These are phyloP conservation scores for Leccinum fallax DNA, from an alignment of 1,284 basidiomycete species.

Conservation along the genomic window DNA sequence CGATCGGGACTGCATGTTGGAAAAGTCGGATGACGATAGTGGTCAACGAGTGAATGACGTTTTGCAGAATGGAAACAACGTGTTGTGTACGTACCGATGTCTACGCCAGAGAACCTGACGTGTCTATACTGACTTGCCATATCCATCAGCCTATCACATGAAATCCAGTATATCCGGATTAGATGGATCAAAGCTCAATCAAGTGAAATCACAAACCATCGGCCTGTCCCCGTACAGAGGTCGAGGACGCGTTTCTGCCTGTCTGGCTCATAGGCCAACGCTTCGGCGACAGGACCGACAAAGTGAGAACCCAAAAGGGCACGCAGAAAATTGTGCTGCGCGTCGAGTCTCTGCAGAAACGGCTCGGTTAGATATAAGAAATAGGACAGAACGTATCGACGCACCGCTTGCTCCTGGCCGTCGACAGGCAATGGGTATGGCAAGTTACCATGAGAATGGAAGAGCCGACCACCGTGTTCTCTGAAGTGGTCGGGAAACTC, in stretches of 20 bases:
- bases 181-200: slow-evolving; percentile 26
- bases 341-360: slow-evolving; percentile 49
- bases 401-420: slow-evolving; percentile 60
- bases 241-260: slow-evolving; percentile 59
- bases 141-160: slow-evolving; percentile 59
- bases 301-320: slow-evolving; percentile 53
- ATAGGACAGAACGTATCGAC: slow-evolving; percentile 17
- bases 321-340: slow-evolving; percentile 50
- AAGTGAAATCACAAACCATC: slow-evolving; percentile 51
- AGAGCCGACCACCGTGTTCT: slow-evolving; percentile 59
- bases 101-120: slow-evolving; percentile 65
- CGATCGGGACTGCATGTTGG: slow-evolving; percentile 58
- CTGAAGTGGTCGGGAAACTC: slow-evolving; percentile 62
- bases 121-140: slow-evolving; percentile 67
- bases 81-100: slow-evolving; percentile 57
- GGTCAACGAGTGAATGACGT: slow-evolving; percentile 10
- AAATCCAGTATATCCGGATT: slow-evolving; percentile 12
- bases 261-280: slow-evolving; percentile 43
- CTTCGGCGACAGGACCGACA: slow-evolving; percentile 56
- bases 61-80: slow-evolving; percentile 12
- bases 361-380: neutral
- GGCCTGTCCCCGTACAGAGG: slow-evolving; percentile 69
- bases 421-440: slow-evolving; percentile 73
- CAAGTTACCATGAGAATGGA: slow-evolving; percentile 59
- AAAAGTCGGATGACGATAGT: slow-evolving; percentile 9